Evolutionary conservation across 1,284 basidiomycete genomes (phyloP).

Genomic region (Ganoderma meredithae): DNA sequence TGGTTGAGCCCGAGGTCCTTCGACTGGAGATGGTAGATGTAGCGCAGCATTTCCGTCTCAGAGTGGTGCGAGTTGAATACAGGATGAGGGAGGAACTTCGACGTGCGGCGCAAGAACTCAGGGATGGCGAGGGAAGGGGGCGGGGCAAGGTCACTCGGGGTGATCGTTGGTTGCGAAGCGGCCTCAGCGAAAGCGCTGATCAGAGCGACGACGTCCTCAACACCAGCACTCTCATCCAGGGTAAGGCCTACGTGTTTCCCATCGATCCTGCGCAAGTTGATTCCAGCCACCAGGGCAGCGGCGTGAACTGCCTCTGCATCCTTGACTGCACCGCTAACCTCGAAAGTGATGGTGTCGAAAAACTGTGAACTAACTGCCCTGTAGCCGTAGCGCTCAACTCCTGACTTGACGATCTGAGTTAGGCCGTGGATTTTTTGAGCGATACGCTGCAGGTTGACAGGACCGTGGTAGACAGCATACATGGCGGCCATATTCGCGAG

Average conservation of each 20-base stretch:
- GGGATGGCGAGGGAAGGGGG: constrained; percentile 58
- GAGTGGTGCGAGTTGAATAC: constrained; percentile 97
- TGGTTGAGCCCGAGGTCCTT: constrained; percentile 97
- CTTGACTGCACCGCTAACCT: constrained; percentile 68
- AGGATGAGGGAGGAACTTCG: constrained; percentile 83
- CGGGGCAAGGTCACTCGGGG: constrained; percentile 52
- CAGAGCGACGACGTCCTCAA: constrained; percentile 78
- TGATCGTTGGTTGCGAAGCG: constrained; percentile 51
- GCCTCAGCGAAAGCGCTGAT: constrained; percentile 84
- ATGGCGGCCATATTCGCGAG: constrained; percentile 98
- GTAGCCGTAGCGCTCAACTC: constrained; percentile 81
- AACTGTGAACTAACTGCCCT: constrained; percentile 69
- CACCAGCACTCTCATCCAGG: constrained; percentile 90
- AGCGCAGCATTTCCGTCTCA: constrained; percentile 97
- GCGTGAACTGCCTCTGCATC: constrained; percentile 76
- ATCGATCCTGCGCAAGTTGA: constrained; percentile 90
- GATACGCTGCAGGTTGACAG: constrained; percentile 85
- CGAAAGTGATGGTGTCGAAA: constrained; percentile 96
- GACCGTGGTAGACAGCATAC: constrained; percentile 98
- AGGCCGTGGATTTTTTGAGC: constrained; percentile 92
- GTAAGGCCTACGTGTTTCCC: constrained; percentile 86
- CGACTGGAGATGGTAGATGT: constrained; percentile 92
- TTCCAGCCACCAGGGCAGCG: constrained; percentile 68
- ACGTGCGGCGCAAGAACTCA: constrained; percentile 69
- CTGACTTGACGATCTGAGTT: constrained; percentile 79